Conservation (phyloP, 2,329 filamentous ascomycete species). For the Bipolaris victoriae region DNA sequence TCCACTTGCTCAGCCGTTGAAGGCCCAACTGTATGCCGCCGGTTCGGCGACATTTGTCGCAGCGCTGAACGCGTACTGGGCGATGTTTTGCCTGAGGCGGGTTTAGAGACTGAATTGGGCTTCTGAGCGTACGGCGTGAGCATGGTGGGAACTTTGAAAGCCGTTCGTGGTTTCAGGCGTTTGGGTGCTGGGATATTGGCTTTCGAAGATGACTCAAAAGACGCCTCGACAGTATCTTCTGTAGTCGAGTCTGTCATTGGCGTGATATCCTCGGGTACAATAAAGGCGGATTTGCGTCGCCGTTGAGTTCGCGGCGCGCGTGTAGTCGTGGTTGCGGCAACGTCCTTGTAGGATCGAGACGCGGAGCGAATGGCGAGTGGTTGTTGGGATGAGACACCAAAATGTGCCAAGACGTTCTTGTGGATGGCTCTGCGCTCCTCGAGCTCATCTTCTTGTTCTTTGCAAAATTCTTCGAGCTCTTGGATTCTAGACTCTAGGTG, state of each 20-base stretch:
- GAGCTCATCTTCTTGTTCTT: constrained; percentile 40
- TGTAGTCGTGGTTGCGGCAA: constrained; percentile 15
- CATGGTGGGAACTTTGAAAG: constrained; percentile 40
- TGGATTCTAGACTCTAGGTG: constrained; percentile 29
- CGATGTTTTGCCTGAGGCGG: constrained; percentile 24
- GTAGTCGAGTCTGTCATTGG: constrained; percentile 20
- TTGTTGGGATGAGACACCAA: constrained; percentile 28
- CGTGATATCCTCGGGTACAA: constrained; percentile 14
- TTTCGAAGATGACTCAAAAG: constrained; percentile 29
- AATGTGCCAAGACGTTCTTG: constrained; percentile 34
- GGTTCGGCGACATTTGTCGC: constrained; percentile 43
- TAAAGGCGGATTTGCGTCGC: constrained; percentile 32
- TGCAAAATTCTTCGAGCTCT: constrained; percentile 35
- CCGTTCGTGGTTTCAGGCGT: constrained; percentile 45
- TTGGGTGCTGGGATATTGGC: constrained; percentile 50
- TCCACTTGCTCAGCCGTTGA: constrained; percentile 24
- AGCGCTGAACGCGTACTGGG: constrained; percentile 38
- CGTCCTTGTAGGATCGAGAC: constrained; percentile 21
- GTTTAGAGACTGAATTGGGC: constrained; percentile 14
- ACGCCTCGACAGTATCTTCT: constrained; percentile 29
- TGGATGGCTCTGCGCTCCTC: constrained; percentile 33
- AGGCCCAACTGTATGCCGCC: constrained; percentile 39
- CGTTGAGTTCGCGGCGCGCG: constrained; percentile 26
- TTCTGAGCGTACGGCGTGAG: constrained; percentile 37
- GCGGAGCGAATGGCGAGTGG: constrained; percentile 15